These are phyloP conservation scores for Fusarium tjaetaba DNA, from an alignment of 2,329 filamentous ascomycete genomes.

Conservation along the genomic window DNA sequence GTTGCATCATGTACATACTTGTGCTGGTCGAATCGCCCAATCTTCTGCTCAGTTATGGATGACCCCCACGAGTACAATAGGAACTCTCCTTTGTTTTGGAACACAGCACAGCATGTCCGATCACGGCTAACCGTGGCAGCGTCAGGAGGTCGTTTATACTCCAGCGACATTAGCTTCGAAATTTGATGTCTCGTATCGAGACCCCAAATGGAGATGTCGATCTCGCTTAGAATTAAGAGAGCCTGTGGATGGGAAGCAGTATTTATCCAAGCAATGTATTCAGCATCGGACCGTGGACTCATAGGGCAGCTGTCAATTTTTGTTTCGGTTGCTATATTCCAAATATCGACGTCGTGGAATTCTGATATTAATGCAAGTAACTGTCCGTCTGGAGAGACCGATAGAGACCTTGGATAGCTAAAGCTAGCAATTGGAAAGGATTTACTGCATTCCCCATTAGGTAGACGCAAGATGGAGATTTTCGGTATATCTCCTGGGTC, in stretches of 20 bases:
- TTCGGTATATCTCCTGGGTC: rapidly evolving
- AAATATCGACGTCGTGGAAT: rapidly evolving
- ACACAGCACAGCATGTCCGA: background rate
- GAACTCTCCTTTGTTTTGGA: rapidly evolving
- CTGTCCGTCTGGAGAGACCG: background rate
- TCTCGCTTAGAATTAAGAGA: rapidly evolving
- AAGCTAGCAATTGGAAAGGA: rapidly evolving
- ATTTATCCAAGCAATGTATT: background rate
- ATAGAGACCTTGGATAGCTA: rapidly evolving
- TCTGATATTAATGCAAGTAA: background rate
- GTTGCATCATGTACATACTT: too few relatives aligned
- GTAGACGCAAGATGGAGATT: background rate
- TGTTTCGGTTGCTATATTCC: rapidly evolving
- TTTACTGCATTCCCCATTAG: rapidly evolving
- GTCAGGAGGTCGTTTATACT: rapidly evolving
- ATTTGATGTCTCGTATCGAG: rapidly evolving
- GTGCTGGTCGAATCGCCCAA: rapidly evolving
- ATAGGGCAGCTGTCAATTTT: background rate
- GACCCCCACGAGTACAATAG: background rate
- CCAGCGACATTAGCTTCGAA: rapidly evolving
- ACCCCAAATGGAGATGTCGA: rapidly evolving
- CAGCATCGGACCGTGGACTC: too few relatives aligned
- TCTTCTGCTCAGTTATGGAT: rapidly evolving
- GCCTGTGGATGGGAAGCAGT: rapidly evolving
- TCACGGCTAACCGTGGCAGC: rapidly evolving